Conservation (phyloP, 176 grass and related monocot species). For the Themeda triandra region DNA sequence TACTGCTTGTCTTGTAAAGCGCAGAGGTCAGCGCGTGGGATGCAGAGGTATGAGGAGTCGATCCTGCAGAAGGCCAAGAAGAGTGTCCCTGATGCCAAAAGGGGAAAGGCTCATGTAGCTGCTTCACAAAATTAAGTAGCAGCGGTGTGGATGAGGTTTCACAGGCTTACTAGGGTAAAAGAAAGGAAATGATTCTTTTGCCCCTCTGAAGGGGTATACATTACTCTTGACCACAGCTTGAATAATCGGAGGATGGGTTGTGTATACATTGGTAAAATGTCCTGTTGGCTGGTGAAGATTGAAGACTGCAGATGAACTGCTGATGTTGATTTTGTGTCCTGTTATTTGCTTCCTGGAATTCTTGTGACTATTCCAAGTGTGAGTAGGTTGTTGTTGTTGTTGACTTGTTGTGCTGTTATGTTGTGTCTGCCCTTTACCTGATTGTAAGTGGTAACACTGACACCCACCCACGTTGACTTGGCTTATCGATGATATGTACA, state of each 20-base stretch:
- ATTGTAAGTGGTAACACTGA: not conserved
- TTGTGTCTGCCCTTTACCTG: not conserved
- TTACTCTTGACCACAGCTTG: slow-evolving; percentile 29
- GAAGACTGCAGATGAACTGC: slow-evolving; percentile 14
- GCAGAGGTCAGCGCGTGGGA: slow-evolving; percentile 45
- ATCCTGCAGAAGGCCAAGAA: slow-evolving; percentile 28
- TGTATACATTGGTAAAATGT: slow-evolving; percentile 16
- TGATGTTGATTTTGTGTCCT: slow-evolving; percentile 6
- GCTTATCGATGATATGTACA: not conserved
- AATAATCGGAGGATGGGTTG: slow-evolving; percentile 24
- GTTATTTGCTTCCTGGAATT: not conserved
- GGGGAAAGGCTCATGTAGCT: not conserved
- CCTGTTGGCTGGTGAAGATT: slow-evolving; percentile 31
- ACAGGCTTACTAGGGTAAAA: not conserved
- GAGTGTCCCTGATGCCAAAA: not conserved
- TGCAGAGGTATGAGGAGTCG: slow-evolving; percentile 65
- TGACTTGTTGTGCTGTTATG: not conserved
- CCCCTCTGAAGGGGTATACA: slow-evolving; percentile 20
- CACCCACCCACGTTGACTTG: not conserved
- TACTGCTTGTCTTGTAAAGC: slow-evolving; percentile 62
- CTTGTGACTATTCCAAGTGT: not conserved
- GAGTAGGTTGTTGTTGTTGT: not conserved
- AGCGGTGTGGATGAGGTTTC: slow-evolving; percentile 1
- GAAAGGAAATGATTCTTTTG: slow-evolving; percentile 19
- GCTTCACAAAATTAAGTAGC: not conserved